Percentiles rank a stretch among this genome's conserved stretches.
These are phyloP conservation scores for Coemansia sp. DNA, from an alignment of 192 early-diverging fungal genomes.

Conservation along the genomic window DNA sequence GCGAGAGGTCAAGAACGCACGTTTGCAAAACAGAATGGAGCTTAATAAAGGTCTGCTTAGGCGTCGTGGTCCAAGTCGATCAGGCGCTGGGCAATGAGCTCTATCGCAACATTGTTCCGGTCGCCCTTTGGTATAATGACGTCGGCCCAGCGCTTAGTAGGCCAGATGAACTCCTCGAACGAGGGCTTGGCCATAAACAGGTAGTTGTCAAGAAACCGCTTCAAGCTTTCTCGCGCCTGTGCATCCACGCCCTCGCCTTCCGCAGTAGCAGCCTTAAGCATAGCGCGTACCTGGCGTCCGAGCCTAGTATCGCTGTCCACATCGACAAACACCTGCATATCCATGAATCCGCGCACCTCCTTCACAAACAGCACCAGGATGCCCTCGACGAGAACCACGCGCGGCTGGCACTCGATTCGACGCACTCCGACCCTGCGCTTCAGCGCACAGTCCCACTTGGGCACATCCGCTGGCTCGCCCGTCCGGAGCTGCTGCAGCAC, in stretches of 20 bases:
- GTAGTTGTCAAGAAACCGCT: slow-evolving; percentile 68
- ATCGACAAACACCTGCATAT: slow-evolving; percentile 85
- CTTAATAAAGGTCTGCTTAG: neutral
- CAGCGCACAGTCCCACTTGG: slow-evolving; percentile 65
- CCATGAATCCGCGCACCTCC: slow-evolving; percentile 66
- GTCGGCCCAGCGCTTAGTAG: slow-evolving; percentile 77
- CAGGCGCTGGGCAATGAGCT: slow-evolving; percentile 63
- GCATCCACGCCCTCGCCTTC: slow-evolving; percentile 19
- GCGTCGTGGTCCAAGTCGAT: slow-evolving; percentile 35
- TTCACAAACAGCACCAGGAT: slow-evolving; percentile 76
- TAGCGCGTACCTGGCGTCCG: slow-evolving; percentile 38
- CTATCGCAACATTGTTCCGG: slow-evolving; percentile 65
- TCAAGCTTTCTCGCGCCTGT: slow-evolving; percentile 30
- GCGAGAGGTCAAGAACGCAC: too few species aligned
- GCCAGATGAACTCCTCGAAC: slow-evolving; percentile 89
- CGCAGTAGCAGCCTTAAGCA: slow-evolving; percentile 19
- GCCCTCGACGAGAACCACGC: slow-evolving; percentile 80
- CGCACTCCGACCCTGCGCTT: slow-evolving; percentile 21
- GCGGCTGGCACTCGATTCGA: slow-evolving; percentile 51
- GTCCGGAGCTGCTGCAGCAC: slow-evolving; percentile 58
- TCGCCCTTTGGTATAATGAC: slow-evolving; percentile 73
- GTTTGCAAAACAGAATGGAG: too few species aligned
- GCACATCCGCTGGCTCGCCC: slow-evolving; percentile 59
- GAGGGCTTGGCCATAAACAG: slow-evolving; percentile 79
- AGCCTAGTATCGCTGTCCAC: slow-evolving; percentile 83